Evolutionary conservation across 345 rosid species (phyloP).

Genomic region (Xanthoceras sorbifolium): DNA sequence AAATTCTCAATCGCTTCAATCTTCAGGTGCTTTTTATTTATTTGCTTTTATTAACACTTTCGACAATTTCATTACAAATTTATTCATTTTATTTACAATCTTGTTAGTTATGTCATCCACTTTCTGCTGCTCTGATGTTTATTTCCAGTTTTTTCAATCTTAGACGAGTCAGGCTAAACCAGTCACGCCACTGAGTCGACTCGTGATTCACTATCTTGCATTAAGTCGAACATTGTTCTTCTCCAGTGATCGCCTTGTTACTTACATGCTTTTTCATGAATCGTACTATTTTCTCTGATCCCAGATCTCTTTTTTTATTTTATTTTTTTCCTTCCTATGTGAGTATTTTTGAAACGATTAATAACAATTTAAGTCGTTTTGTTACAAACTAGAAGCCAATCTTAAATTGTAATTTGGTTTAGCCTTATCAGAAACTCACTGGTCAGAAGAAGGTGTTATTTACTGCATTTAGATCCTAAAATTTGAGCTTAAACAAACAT

Average conservation of each 20-base stretch:
- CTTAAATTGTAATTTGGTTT: no score
- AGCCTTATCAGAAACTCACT: no score
- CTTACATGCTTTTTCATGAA: no score
- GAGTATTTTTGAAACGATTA: no score
- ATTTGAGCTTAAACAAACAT: not conserved
- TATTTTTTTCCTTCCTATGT: no score
- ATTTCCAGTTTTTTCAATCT: not conserved
- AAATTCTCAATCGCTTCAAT: not conserved
- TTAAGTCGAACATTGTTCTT: no score
- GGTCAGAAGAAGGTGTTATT: not conserved
- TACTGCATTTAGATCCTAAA: not conserved
- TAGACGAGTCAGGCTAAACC: not conserved
- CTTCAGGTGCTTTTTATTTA: not conserved
- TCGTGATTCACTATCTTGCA: not conserved
- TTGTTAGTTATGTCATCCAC: not conserved
- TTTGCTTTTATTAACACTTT: not conserved
- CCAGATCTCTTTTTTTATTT: no score
- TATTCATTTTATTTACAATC: not conserved
- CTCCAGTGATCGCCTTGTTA: no score
- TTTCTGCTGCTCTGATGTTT: not conserved
- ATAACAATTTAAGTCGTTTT: no score
- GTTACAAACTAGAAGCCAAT: no score
- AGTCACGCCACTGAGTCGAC: not conserved
- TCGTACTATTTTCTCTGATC: no score
- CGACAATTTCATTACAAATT: not conserved